Percentiles rank a stretch among this genome's conserved stretches.
Conservation (phyloP, 148 eudicot species). For the Rhododendron molle region DNA sequence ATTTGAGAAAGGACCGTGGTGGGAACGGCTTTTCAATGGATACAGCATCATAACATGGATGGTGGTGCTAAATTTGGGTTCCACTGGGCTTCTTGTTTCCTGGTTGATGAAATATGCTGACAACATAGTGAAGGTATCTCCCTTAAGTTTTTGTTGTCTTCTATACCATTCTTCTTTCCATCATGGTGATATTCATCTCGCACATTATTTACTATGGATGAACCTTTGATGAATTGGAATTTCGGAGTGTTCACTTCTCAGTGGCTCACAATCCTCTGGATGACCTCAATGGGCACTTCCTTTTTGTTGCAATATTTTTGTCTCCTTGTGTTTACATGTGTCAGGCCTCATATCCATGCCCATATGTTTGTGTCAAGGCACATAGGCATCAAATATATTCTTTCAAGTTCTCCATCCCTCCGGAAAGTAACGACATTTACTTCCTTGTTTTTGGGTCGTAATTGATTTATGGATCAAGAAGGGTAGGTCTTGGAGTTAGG, state of each 20-base stretch:
- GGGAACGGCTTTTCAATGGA: slow-evolving; percentile 88
- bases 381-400: background rate
- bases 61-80: slow-evolving; percentile 93
- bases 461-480: background rate
- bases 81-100: slow-evolving; percentile 89
- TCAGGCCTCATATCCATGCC: background rate
- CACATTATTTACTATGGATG: background rate
- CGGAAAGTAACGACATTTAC: background rate
- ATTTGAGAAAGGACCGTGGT: slow-evolving; percentile 91
- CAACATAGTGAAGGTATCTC: slow-evolving; percentile 76
- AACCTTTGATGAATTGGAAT: background rate
- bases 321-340: background rate
- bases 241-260: background rate
- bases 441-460: background rate
- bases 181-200: background rate
- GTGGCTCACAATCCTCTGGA: background rate
- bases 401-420: background rate
- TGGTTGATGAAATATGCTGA: slow-evolving; percentile 99
- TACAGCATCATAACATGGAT: slow-evolving; percentile 82
- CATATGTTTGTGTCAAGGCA: background rate
- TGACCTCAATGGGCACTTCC: background rate
- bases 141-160: background rate
- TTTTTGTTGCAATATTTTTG: background rate
- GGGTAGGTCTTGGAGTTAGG: background rate
- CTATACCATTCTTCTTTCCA: background rate